Conservation (phyloP, 805 yeast genomes). For the Candida golubevii region DNA sequence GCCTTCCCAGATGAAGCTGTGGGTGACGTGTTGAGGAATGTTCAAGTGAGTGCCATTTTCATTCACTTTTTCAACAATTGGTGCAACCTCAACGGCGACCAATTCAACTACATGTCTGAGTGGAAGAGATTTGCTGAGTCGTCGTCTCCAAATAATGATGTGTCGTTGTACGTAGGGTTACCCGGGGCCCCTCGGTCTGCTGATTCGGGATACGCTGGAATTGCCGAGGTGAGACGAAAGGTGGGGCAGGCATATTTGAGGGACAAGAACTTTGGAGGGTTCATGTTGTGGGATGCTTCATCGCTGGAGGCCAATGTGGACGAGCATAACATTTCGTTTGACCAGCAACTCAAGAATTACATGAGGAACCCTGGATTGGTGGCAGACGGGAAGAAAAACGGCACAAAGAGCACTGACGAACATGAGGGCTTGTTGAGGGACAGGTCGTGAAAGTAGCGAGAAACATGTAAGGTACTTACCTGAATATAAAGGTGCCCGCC, state of each 20-base stretch:
- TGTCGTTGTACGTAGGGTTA: conserved; percentile 69
- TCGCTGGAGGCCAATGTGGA: conserved; percentile 28
- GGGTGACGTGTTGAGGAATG: conserved; percentile 36
- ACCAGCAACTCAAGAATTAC: background rate
- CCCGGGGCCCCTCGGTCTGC: conserved; percentile 55
- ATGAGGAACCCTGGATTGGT: too few species aligned
- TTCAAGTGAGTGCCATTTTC: conserved; percentile 73
- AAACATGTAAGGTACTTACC: too few species aligned
- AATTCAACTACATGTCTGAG: conserved; percentile 56
- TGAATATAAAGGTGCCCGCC: too few species aligned
- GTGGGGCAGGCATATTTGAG: conserved; percentile 6
- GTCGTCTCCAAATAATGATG: conserved; percentile 62
- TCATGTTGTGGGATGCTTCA: conserved; percentile 71
- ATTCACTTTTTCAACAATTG: conserved; percentile 92
- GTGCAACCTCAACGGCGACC: conserved; percentile 28
- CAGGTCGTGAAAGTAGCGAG: too few species aligned
- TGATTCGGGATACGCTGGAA: conserved; percentile 46
- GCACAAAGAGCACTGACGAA: too few species aligned
- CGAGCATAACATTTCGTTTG: conserved; percentile 4
- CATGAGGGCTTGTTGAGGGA: too few species aligned
- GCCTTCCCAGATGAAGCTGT: conserved; percentile 71
- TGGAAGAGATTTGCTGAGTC: conserved; percentile 64
- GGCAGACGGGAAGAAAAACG: too few species aligned
- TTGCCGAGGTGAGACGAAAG: conserved; percentile 17
- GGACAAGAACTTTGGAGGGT: conserved; percentile 50